A percentile compares a stretch with the other conserved stretches of the same genome.
phyloP scores from a whole-genome alignment of 2,329 filamentous ascomycete genomes.

The Colletotrichum melonis region DNA sequence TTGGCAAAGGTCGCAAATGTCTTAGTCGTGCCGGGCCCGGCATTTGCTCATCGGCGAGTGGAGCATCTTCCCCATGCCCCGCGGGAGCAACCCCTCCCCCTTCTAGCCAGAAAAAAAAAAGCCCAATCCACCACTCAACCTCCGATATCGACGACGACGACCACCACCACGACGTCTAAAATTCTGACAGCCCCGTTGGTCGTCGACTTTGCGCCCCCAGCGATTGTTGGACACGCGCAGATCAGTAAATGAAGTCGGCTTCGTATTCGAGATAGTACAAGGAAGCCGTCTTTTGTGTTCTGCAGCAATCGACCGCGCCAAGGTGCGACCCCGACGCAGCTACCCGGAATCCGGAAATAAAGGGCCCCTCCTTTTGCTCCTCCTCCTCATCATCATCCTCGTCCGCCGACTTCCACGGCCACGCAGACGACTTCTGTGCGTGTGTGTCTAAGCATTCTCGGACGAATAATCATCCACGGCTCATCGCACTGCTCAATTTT shows the following conservation, averaged over 20 bases:
- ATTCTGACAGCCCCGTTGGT: not conserved
- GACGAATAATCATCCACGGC: not conserved
- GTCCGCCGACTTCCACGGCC: slow-evolving; percentile 2
- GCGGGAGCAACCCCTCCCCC: not conserved
- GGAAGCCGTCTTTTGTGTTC: slow-evolving; percentile 6
- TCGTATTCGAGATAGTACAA: slow-evolving; percentile 21
- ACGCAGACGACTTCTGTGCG: not conserved
- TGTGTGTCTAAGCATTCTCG: not conserved
- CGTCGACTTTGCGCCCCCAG: not conserved
- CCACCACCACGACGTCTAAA: not conserved
- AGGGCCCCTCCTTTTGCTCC: not conserved
- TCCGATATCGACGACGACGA: slow-evolving; percentile 13
- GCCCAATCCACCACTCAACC: slow-evolving; percentile 6
- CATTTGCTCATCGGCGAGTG: not conserved
- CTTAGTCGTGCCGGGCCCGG: not conserved
- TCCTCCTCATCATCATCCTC: not conserved
- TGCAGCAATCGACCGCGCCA: slow-evolving; percentile 9
- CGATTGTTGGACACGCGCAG: not conserved
- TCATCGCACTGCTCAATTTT: not conserved
- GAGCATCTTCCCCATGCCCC: slow-evolving; percentile 16
- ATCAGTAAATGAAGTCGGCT: slow-evolving; percentile 7
- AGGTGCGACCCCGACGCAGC: slow-evolving; percentile 26
- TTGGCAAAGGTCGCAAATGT: not conserved
- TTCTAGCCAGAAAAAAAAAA: not conserved
- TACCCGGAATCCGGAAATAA: slow-evolving; percentile 26